Evolutionary conservation across 2,329 filamentous ascomycete genomes (phyloP).

Genomic region (Ilyonectria robusta): DNA sequence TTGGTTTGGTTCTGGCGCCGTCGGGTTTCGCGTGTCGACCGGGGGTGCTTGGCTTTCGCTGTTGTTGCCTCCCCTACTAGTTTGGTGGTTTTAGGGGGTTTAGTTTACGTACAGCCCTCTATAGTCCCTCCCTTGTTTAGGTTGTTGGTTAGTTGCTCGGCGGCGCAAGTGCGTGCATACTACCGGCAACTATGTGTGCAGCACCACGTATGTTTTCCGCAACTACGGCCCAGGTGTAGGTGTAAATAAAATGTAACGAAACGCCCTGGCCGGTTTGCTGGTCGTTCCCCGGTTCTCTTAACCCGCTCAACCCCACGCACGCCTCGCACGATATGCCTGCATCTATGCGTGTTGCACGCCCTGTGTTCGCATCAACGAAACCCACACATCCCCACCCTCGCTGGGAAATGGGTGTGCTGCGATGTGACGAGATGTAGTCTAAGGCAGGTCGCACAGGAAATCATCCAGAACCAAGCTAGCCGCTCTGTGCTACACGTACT

Average conservation of each 20-base stretch:
- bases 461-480: constrained; percentile 17
- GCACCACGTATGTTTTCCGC: background rate
- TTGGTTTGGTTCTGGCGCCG: constrained; percentile 19
- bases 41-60: constrained; percentile 10
- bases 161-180: constrained; percentile 13
- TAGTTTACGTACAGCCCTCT: constrained; percentile 4
- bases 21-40: constrained; percentile 20
- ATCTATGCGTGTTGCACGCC: constrained; percentile 7
- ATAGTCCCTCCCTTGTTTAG: constrained; percentile 15
- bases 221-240: background rate
- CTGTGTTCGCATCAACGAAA: constrained; percentile 1
- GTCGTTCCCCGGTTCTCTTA: background rate
- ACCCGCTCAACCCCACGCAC: background rate
- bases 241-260: constrained; percentile 1
- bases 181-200: background rate
- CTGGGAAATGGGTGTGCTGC: constrained; percentile 28
- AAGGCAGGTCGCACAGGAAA: constrained; percentile 26
- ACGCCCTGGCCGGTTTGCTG: background rate
- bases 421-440: constrained; percentile 27
- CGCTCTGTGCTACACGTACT: constrained; percentile 25
- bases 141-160: constrained; percentile 1
- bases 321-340: background rate
- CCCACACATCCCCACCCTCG: constrained; percentile 15
- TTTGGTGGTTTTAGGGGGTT: background rate
- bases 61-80: constrained; percentile 15